phyloP scores from a whole-genome alignment of 192 early-diverging fungal genomes.

The Linnemannia zychae region DNA sequence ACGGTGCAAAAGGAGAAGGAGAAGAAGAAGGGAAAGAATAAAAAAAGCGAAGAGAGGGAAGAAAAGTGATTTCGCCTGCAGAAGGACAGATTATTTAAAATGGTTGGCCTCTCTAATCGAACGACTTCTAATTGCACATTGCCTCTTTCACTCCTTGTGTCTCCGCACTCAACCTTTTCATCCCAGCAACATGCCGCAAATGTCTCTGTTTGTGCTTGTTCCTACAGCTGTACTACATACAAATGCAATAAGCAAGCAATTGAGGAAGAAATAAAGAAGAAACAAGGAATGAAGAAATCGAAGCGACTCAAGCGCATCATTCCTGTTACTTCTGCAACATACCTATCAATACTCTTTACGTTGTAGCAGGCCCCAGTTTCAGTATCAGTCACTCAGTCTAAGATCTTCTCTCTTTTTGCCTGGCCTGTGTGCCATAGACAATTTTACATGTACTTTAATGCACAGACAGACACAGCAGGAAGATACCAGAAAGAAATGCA shows the following conservation, averaged over 20 bases:
- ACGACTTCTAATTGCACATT: neutral
- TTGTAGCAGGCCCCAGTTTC: no score
- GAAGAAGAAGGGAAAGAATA: conserved; percentile 9
- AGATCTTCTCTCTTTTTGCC: no score
- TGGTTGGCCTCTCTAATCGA: neutral
- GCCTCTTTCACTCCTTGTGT: neutral
- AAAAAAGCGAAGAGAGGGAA: neutral
- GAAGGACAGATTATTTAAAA: neutral
- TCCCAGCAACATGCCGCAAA: neutral
- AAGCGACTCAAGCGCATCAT: no score
- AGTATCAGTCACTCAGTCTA: no score
- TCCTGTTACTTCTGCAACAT: no score
- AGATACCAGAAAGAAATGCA: no score
- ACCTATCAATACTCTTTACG: no score
- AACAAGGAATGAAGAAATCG: neutral
- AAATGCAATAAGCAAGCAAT: neutral
- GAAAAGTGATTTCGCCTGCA: conserved; percentile 9
- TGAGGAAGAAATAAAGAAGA: neutral
- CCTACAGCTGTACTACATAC: neutral
- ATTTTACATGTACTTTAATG: no score
- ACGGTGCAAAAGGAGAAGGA: neutral
- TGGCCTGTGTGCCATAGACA: no score
- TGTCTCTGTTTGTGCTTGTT: neutral
- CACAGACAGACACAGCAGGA: no score
- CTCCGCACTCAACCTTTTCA: neutral